A percentile compares a stretch with the other conserved stretches of the same genome.
These are phyloP conservation scores for Vaccinium darrowii DNA, from an alignment of 148 eudicot species.

Conservation along the genomic window DNA sequence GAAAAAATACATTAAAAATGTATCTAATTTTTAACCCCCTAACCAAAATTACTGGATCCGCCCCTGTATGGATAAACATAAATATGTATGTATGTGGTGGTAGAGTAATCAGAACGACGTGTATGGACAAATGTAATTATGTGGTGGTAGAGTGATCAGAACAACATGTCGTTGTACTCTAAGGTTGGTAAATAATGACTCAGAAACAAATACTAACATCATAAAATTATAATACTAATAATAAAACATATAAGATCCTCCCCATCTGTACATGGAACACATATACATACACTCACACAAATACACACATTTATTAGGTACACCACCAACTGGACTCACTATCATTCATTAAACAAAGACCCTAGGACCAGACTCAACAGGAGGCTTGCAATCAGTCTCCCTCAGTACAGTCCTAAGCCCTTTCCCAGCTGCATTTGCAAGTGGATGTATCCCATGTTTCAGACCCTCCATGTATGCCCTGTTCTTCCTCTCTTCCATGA, in stretches of 20 bases:
- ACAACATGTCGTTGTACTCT: too few relatives aligned
- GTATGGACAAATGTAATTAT: too few relatives aligned
- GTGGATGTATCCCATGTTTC: slow-evolving; percentile 67
- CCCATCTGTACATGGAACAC: background rate
- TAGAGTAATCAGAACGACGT: too few relatives aligned
- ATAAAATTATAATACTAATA: background rate
- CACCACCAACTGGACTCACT: background rate
- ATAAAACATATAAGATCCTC: background rate
- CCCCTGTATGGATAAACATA: too few relatives aligned
- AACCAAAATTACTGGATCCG: too few relatives aligned
- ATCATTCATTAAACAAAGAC: slow-evolving; percentile 12
- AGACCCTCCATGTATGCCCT: slow-evolving; percentile 66
- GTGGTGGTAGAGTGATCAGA: too few relatives aligned
- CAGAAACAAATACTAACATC: background rate
- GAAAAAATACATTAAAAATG: too few relatives aligned
- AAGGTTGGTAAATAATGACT: too few relatives aligned
- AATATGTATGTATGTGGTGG: too few relatives aligned
- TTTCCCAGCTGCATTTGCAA: slow-evolving; percentile 73
- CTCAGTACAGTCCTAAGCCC: slow-evolving; percentile 71
- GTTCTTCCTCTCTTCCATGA: slow-evolving; percentile 60
- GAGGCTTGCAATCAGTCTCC: slow-evolving; percentile 68
- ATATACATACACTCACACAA: background rate
- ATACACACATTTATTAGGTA: background rate
- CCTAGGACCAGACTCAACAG: slow-evolving; percentile 23
- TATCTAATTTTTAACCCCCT: too few relatives aligned